A percentile compares a stretch with the other conserved stretches of the same genome.
These are phyloP conservation scores for Emergomyces pasteurianus DNA, from an alignment of 2,329 filamentous ascomycete genomes.

Conservation along the genomic window DNA sequence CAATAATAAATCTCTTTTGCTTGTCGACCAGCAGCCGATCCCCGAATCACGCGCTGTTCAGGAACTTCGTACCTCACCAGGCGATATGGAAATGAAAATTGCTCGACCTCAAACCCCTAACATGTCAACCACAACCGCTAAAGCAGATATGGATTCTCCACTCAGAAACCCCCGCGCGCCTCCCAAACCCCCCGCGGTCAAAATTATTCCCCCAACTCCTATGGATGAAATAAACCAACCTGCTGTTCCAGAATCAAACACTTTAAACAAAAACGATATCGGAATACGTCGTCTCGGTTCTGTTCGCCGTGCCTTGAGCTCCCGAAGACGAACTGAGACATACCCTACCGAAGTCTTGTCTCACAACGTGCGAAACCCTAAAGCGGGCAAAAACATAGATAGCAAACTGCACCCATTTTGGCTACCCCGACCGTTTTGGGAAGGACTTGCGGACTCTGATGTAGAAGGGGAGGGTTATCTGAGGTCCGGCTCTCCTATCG, in stretches of 20 bases:
- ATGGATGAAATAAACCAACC: constrained; percentile 31
- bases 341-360: constrained; percentile 11
- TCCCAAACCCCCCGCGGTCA: constrained; percentile 44
- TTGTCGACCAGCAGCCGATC: constrained; percentile 43
- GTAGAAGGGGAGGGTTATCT: constrained; percentile 24
- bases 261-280: constrained; percentile 13
- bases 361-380: constrained; percentile 30
- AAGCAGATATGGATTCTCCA: constrained; percentile 40
- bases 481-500: constrained; percentile 13
- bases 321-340: constrained; percentile 28
- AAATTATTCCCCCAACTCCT: constrained; percentile 45
- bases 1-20: constrained; percentile 50
- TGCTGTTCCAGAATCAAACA: constrained; percentile 15
- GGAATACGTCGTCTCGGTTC: constrained; percentile 24
- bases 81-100: constrained; percentile 4
- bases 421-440: constrained; percentile 53
- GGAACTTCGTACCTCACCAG: constrained; percentile 14
- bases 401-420: constrained; percentile 48
- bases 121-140: constrained; percentile 8
- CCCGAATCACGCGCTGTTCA: constrained; percentile 20
- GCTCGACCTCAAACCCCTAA: constrained; percentile 19
- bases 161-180: constrained; percentile 47
- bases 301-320: constrained; percentile 26
- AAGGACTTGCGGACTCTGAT: constrained; percentile 38
- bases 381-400: constrained; percentile 34